A percentile compares a stretch with the other conserved stretches of the same genome.
phyloP scores from a whole-genome alignment of 2,329 filamentous ascomycete genomes.

The Thielaviopsis ethacetica region DNA sequence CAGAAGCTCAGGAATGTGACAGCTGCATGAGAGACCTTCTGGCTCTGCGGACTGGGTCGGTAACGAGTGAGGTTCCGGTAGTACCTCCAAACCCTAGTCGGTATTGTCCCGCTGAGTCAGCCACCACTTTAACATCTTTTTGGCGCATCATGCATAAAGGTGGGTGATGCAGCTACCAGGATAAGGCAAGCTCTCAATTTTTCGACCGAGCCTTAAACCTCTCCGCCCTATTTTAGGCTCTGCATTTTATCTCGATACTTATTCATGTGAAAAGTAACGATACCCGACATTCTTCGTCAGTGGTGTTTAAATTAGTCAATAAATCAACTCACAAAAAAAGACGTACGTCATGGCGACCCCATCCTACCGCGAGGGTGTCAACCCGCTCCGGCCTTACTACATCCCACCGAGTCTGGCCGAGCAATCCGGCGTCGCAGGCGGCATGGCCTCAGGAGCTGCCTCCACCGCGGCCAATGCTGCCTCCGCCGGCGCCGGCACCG shows the following conservation, averaged over 20 bases:
- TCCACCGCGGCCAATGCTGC: constrained; percentile 30
- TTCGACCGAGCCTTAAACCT: constrained; percentile 7
- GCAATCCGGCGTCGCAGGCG: constrained; percentile 18
- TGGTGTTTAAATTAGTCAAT: not conserved
- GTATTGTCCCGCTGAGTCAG: constrained; percentile 5
- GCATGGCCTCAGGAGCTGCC: constrained; percentile 17
- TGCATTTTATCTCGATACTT: not conserved
- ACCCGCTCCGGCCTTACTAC: constrained; percentile 56
- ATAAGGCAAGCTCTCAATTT: constrained; percentile 12
- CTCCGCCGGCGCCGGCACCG: constrained; percentile 17
- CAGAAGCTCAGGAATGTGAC: not conserved
- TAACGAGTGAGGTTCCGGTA: too few relatives aligned
- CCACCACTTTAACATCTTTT: constrained; percentile 5
- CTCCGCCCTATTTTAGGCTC: constrained; percentile 7
- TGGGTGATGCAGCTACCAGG: constrained; percentile 2
- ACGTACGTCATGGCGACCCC: constrained; percentile 14
- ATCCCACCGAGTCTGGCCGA: constrained; percentile 42
- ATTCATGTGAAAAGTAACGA: not conserved
- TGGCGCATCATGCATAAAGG: constrained; percentile 9
- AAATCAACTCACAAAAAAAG: not conserved
- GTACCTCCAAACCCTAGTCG: not conserved
- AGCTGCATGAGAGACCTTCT: not conserved
- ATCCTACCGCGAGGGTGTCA: constrained; percentile 35
- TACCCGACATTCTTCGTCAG: not conserved
- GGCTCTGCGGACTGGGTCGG: not conserved